These are phyloP conservation scores for Paecilomyces fulvus DNA, from an alignment of 2,329 filamentous ascomycete species.

Conservation along the genomic window DNA sequence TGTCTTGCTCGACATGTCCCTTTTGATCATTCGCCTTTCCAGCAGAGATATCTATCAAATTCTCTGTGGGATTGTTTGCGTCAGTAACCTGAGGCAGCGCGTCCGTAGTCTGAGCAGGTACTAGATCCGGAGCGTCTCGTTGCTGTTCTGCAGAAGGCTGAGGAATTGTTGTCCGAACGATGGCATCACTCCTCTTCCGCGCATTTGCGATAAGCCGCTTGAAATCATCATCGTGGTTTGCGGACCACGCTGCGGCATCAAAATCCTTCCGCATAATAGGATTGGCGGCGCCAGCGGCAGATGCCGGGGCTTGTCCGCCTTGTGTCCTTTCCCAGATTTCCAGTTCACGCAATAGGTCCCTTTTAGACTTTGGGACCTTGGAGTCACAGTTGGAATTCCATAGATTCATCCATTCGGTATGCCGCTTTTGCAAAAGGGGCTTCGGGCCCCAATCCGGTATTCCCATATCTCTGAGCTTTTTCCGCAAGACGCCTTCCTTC, in stretches of 20 bases:
- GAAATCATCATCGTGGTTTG: slow-evolving; percentile 66
- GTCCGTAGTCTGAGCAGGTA: neutral
- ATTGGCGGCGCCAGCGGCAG: slow-evolving; percentile 14
- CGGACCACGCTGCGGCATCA: slow-evolving; percentile 67
- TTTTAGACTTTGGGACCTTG: slow-evolving; percentile 58
- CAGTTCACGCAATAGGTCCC: slow-evolving; percentile 67
- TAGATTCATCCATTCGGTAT: slow-evolving; percentile 88
- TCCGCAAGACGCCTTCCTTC: slow-evolving; percentile 68
- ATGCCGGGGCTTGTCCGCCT: slow-evolving; percentile 48
- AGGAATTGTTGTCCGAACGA: slow-evolving; percentile 19
- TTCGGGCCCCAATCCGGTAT: slow-evolving; percentile 63
- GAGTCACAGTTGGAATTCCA: slow-evolving; percentile 98
- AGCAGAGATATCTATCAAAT: neutral
- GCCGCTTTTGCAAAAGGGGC: slow-evolving; percentile 64
- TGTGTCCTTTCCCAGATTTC: slow-evolving; percentile 82
- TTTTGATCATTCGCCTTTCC: neutral
- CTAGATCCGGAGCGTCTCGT: neutral
- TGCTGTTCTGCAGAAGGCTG: slow-evolving; percentile 6
- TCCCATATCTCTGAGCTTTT: slow-evolving; percentile 73
- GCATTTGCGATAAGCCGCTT: slow-evolving; percentile 71
- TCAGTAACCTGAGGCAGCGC: neutral
- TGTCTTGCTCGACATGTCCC: neutral
- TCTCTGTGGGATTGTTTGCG: neutral
- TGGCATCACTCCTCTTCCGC: slow-evolving; percentile 41
- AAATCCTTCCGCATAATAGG: slow-evolving; percentile 81